Evolutionary conservation across 768 basidiomycete genomes (phyloP), one percentile per base, ranked within the genome.

Genomic region (Termitomyces sp.): DNA sequence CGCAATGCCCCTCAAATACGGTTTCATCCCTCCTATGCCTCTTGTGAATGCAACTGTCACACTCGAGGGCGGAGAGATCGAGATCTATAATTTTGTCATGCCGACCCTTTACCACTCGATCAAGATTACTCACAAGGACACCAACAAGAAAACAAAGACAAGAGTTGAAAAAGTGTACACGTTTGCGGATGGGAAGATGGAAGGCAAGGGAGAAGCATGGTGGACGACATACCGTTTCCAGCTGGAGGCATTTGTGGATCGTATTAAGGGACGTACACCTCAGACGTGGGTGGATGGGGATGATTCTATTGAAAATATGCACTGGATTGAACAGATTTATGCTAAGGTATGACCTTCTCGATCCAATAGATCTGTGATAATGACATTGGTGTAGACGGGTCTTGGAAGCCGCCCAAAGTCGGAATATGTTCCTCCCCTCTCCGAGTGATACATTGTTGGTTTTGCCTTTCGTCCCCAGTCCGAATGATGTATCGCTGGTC

Each of bases 201-300:
- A 60, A 41, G 69, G 67, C 37, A 73, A 78, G 54, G 83, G 83
- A 21, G 77, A 84, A 65, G 71, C 72, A 9, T 83, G 80, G 78
- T 88, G 84, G 84, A 71, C 79, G 37, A 79, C 83, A 23, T 79
- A 74, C 56, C 66, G 74, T 39, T 83, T 79, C 58, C 84, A 86
- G 67, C 68, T 86, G 37, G 84, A 87, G 68, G 81, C 80, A 7
- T 86, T 86, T 55, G 79, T 87, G 8, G 80, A 88, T 63, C 77
- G 73, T 64, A 58, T 88, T 44, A 73, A 72, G 56, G 83, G 83
- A 17, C 72, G 79, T 34, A 65, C 68, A 21, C 80, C 83, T 2
- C 73, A 78, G 55, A 76, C 75, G 14, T 88, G 86, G 85, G 60
- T 85, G 37, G 65, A 70, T 7, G 68, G 67, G 14, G 79, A 86